Conservation (phyloP, 2,329 filamentous ascomycete species). For the Monilinia aucupariae region DNA sequence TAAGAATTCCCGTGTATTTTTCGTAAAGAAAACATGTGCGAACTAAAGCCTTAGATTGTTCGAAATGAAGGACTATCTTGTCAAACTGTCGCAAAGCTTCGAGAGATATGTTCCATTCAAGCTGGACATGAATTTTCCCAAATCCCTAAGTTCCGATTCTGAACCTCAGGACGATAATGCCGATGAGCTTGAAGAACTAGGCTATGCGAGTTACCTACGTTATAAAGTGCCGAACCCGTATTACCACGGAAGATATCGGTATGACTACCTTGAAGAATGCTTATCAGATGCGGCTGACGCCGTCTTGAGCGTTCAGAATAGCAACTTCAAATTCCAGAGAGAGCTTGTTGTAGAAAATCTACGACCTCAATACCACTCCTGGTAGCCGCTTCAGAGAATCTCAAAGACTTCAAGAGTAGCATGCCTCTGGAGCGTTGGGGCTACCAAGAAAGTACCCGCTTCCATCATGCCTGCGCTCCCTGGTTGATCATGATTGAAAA, state of each 20-base stretch:
- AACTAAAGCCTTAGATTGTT: not conserved
- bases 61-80: not conserved
- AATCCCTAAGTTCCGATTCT: not conserved
- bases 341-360: not conserved
- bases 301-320: not conserved
- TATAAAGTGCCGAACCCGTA: not conserved
- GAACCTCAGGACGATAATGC: not conserved
- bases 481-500: not conserved
- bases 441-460: not conserved
- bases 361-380: not conserved
- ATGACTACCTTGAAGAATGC: not conserved
- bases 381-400: not conserved
- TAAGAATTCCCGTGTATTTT: not conserved
- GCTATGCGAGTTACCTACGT: not conserved
- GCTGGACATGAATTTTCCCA: not conserved
- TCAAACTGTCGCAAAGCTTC: not conserved
- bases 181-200: not conserved
- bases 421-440: too few relatives aligned
- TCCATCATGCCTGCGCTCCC: not conserved
- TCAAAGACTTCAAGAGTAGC: not conserved
- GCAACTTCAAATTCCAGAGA: not conserved
- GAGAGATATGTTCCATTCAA: conserved; percentile 5
- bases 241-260: too few relatives aligned
- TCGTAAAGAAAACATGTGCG: not conserved
- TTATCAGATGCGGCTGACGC: not conserved